Conservation (phyloP, 1,284 basidiomycete genomes). For the Apiotrichum siamense region DNA sequence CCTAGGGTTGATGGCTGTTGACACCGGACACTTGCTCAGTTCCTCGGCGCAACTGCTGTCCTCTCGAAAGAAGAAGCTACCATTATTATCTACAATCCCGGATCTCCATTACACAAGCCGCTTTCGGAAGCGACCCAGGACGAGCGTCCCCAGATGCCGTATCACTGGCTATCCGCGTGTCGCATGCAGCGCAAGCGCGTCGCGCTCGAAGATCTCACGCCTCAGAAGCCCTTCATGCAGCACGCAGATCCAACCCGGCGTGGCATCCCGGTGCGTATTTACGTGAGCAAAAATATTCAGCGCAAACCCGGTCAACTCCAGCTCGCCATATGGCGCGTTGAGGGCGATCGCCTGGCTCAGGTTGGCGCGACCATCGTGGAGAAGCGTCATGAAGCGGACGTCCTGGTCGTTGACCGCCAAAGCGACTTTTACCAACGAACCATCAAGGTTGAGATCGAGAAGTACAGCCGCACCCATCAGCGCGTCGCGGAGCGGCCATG, state of each 20-base stretch:
- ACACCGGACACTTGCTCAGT: background rate
- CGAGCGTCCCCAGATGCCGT: constrained; percentile 13
- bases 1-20: background rate
- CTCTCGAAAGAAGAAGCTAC: background rate
- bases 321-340: background rate
- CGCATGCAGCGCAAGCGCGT: background rate
- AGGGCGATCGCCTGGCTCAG: constrained; percentile 6
- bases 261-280: constrained; percentile 29
- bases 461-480: constrained; percentile 25
- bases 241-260: background rate
- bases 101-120: background rate
- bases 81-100: constrained; percentile 6
- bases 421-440: constrained; percentile 25
- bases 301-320: constrained; percentile 16
- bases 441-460: constrained; percentile 21
- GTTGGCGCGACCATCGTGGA: constrained; percentile 28
- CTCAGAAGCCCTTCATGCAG: constrained; percentile 2
- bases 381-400: constrained; percentile 30
- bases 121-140: background rate
- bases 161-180: constrained; percentile 36
- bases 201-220: constrained; percentile 5
- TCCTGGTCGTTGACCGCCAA: constrained; percentile 32
- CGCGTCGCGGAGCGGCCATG: constrained; percentile 35
- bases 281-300: constrained; percentile 34
- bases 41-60: constrained; percentile 1